Percentiles rank a stretch among this genome's conserved stretches.
Conservation (phyloP, 2,329 filamentous ascomycete genomes). For the Aspergillus sp. region DNA sequence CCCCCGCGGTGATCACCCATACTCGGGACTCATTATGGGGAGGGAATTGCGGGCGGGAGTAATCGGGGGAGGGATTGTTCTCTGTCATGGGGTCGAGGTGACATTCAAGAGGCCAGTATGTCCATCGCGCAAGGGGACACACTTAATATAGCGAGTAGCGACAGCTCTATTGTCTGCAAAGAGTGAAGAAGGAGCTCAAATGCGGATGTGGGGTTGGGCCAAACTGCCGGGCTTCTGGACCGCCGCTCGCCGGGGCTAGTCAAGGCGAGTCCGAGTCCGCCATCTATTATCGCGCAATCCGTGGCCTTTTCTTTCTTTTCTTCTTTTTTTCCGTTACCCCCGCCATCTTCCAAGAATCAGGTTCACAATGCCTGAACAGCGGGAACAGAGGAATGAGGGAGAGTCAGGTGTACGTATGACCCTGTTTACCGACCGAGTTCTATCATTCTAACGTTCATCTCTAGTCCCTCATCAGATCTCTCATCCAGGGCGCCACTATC, state of each 20-base stretch:
- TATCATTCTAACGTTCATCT: constrained; percentile 22
- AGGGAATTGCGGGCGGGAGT: constrained; percentile 52
- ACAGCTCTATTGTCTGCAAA: neutral
- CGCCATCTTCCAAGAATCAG: constrained; percentile 12
- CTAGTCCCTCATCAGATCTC: constrained; percentile 44
- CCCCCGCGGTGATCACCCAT: constrained; percentile 87
- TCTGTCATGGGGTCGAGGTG: constrained; percentile 36
- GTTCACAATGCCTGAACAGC: constrained; percentile 41
- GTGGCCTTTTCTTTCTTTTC: constrained; percentile 19
- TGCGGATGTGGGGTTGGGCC: constrained; percentile 4
- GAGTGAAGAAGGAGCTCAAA: neutral
- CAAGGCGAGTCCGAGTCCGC: neutral
- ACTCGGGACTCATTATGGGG: constrained; percentile 70
- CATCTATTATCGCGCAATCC: constrained; percentile 10
- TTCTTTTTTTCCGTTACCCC: constrained; percentile 10
- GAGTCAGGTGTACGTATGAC: constrained; percentile 32
- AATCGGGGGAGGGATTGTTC: constrained; percentile 32
- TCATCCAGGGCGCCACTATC: constrained; percentile 58
- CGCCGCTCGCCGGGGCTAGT: constrained; percentile 5
- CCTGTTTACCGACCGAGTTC: neutral
- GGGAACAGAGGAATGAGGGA: constrained; percentile 35
- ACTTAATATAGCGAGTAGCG: neutral
- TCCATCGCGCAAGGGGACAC: constrained; percentile 26
- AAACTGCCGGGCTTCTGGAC: constrained; percentile 9
- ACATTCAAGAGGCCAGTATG: constrained; percentile 22